Percentiles rank a stretch among this genome's conserved stretches.
phyloP scores from a whole-genome alignment of 2,329 filamentous ascomycete genomes.

The Paracorniculantispora psalliotae region DNA sequence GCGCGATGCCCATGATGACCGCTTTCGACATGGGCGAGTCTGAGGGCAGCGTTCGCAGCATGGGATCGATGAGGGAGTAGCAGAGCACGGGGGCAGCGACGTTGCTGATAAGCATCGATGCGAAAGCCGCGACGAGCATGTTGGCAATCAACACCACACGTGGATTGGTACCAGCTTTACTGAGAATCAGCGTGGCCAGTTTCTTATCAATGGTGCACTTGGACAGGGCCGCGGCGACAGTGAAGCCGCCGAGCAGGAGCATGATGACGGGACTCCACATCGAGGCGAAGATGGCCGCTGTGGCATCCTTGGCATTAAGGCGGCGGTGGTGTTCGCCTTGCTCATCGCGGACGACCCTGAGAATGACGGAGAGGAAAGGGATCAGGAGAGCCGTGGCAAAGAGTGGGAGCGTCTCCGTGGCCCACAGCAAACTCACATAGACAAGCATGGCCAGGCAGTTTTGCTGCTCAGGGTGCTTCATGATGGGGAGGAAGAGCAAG shows the following conservation, averaged over 20 bases:
- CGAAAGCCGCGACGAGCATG: slow-evolving; percentile 97
- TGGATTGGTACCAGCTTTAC: slow-evolving; percentile 90
- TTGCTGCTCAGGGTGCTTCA: slow-evolving; percentile 85
- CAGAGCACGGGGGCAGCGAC: slow-evolving; percentile 95
- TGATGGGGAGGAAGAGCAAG: slow-evolving; percentile 71
- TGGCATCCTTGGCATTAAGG: slow-evolving; percentile 74
- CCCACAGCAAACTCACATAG: slow-evolving; percentile 92
- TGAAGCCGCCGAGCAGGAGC: slow-evolving; percentile 93
- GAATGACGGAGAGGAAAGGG: slow-evolving; percentile 84
- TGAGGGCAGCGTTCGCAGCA: slow-evolving; percentile 84
- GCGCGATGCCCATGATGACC: slow-evolving; percentile 87
- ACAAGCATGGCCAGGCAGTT: slow-evolving; percentile 92
- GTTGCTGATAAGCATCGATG: slow-evolving; percentile 99
- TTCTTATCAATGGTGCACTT: slow-evolving; percentile 98
- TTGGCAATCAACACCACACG: slow-evolving; percentile 88
- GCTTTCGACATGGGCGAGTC: slow-evolving; percentile 94
- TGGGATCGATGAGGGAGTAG: slow-evolving; percentile 96
- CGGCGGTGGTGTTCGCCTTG: slow-evolving; percentile 57
- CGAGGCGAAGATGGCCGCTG: slow-evolving; percentile 78
- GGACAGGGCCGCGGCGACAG: slow-evolving; percentile 86
- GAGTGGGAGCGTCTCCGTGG: slow-evolving; percentile 92
- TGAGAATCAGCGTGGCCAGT: slow-evolving; percentile 91
- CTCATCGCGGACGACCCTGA: slow-evolving; percentile 78
- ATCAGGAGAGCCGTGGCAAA: slow-evolving; percentile 95
- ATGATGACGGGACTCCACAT: slow-evolving; percentile 99